A percentile compares a stretch with the other conserved stretches of the same genome.
Evolutionary conservation across 2,329 filamentous ascomycete species (phyloP).

Genomic region (Penicillium paneum): DNA sequence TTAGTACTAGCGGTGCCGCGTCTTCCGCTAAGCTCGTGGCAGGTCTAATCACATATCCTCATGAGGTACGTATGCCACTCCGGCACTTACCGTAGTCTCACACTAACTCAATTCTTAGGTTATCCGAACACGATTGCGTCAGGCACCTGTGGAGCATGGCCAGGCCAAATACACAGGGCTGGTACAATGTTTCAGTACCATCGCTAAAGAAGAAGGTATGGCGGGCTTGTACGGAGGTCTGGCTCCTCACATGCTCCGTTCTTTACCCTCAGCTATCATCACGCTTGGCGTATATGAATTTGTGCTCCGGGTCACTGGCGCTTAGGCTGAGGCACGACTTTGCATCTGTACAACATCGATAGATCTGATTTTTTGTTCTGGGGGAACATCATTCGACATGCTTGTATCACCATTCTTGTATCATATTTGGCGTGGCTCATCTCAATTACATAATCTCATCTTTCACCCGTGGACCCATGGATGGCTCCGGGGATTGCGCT

Average conservation of each 20-base stretch:
- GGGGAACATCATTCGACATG: too few species aligned
- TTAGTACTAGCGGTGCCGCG: slow-evolving; percentile 34
- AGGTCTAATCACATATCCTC: slow-evolving; percentile 35
- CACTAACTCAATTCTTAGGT: slow-evolving; percentile 23
- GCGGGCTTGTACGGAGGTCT: slow-evolving; percentile 37
- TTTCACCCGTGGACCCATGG: too few species aligned
- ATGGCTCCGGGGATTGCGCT: too few species aligned
- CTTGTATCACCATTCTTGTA: too few species aligned
- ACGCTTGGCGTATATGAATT: slow-evolving; percentile 40
- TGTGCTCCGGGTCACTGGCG: slow-evolving; percentile 27
- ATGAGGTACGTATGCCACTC: slow-evolving; percentile 27
- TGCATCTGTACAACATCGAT: slow-evolving; percentile 1
- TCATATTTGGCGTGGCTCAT: too few species aligned
- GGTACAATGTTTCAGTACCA: slow-evolving; percentile 34
- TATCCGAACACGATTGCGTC: slow-evolving; percentile 35
- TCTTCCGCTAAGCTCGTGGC: slow-evolving; percentile 36
- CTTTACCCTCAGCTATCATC: slow-evolving; percentile 37
- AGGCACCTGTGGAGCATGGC: slow-evolving; percentile 37
- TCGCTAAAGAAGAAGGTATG: slow-evolving; percentile 37
- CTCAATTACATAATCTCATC: too few species aligned
- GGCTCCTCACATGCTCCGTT: slow-evolving; percentile 36
- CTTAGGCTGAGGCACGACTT: not conserved
- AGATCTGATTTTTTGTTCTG: not conserved
- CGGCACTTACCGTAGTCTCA: not conserved
- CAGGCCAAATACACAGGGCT: slow-evolving; percentile 36